Evolutionary conservation across 1,139 yeast species (phyloP).

Genomic region (Sugiyamaella xylanicola): DNA sequence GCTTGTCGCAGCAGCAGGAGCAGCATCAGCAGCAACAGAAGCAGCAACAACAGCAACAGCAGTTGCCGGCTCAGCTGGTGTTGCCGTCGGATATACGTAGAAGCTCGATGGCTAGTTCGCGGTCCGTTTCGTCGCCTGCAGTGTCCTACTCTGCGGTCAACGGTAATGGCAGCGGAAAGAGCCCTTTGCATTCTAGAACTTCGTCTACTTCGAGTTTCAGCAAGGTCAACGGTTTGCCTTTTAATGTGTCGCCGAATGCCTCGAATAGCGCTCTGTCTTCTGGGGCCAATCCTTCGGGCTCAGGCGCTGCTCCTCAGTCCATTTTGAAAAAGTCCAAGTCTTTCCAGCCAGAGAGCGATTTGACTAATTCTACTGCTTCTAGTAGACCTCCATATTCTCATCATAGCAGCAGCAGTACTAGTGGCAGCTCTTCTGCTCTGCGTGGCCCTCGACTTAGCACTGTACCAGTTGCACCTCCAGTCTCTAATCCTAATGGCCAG

Average conservation of each 20-base stretch:
- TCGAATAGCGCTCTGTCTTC: background rate
- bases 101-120: slow-evolving; percentile 29
- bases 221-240: slow-evolving; percentile 6
- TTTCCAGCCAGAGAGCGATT: slow-evolving; percentile 7
- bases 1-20: slow-evolving; percentile 5
- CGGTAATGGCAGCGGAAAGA: background rate
- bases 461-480: slow-evolving; percentile 5
- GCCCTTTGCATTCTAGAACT: slow-evolving; percentile 17
- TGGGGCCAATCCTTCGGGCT: background rate
- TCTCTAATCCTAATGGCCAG: slow-evolving; percentile 5
- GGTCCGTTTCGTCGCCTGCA: slow-evolving; percentile 26
- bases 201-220: slow-evolving; percentile 13
- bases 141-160: slow-evolving; percentile 19
- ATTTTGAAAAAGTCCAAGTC: slow-evolving; percentile 19
- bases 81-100: slow-evolving; percentile 39
- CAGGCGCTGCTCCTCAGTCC: slow-evolving; percentile 19
- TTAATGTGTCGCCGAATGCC: background rate
- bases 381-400: background rate
- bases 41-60: slow-evolving; percentile 10
- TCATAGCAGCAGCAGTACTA: background rate
- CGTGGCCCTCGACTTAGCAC: slow-evolving; percentile 6
- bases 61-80: slow-evolving; percentile 32
- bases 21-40: slow-evolving; percentile 12
- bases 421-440: background rate
- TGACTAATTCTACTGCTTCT: background rate